Base-by-base conservation (phyloP, 768 basidiomycete genomes). In the Tylopilus balloui region DNA sequence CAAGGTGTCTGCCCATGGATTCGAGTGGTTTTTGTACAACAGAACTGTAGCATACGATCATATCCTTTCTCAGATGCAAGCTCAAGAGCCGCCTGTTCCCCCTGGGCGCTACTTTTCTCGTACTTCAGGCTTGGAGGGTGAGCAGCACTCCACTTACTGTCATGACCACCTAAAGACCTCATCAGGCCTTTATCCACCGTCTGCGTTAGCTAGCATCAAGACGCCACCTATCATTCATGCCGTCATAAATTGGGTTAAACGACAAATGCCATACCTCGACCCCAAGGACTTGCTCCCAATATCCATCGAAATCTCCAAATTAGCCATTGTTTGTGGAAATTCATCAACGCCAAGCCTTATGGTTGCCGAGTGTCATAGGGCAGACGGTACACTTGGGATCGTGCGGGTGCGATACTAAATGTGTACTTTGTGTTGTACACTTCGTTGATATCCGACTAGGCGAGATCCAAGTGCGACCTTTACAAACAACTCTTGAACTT, bases 21-120 rank as follows among this genome's bases (percentile, higher is more conserved):
- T 93, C 37, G 93, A 98, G 65, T 93, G 90, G 85, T 91, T 91
- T 65, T 59, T 98, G 35, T 96, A 90, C 69, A 98, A 97, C 69
- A 76, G 83, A 41, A 94, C 91, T 3, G 80, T 89, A 4, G 84
- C 92, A 4, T 97, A 86, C 68, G 92, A 98, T 61, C 77, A 81
- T 45, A 92, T 98, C 45, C 70, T 95, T 17, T 77, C 86, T 11
- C 81, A 87, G 60, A 82, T 93, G 77, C 78, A 79, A 50, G 69
- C 65, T 19, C 72, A 62, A 28, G 35, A 50, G 14, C 43, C 53
- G 0, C 28, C 53, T 5, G 28, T 32, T 44, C 28, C 60, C 4
- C 64, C 70, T 43, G 71, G 65, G 40, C 70, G 68, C 47, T 61
- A 70, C 36, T 69, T 69, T 44, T 67, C 73, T 45, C 73, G 67